A percentile compares a stretch with the other conserved stretches of the same genome.
phyloP scores from a whole-genome alignment of 805 yeast species.

The Candida pseudofarinosa region DNA sequence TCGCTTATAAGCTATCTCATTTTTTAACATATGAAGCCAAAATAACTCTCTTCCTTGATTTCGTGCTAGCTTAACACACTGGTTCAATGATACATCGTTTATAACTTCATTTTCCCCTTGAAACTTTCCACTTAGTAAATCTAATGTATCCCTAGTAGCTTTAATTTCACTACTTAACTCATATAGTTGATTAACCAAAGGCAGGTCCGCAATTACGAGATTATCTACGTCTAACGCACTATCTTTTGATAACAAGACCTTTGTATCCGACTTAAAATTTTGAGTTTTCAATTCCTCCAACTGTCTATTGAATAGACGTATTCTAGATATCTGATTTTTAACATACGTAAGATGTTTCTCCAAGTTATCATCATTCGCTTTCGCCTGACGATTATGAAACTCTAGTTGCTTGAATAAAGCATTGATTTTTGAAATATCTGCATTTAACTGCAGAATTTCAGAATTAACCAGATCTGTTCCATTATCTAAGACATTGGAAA shows the following conservation, averaged over 20 bases:
- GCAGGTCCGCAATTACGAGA: constrained; percentile 37
- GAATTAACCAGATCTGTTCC: constrained; percentile 9
- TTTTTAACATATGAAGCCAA: constrained; percentile 36
- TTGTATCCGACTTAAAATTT: constrained; percentile 17
- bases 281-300: constrained; percentile 19
- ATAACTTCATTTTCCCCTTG: constrained; percentile 29
- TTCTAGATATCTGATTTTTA: constrained; percentile 17
- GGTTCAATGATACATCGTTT: constrained; percentile 28
- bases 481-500: background rate
- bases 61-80: constrained; percentile 32
- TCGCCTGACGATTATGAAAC: constrained; percentile 34
- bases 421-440: constrained; percentile 17
- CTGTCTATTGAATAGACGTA: constrained; percentile 22
- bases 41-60: constrained; percentile 37
- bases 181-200: constrained; percentile 55
- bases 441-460: constrained; percentile 10
- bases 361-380: constrained; percentile 29
- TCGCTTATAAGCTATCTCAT: constrained; percentile 23
- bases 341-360: constrained; percentile 28
- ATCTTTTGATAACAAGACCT: constrained; percentile 12
- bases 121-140: constrained; percentile 52
- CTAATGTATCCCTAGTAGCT: constrained; percentile 66
- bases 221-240: constrained; percentile 25
- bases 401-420: constrained; percentile 29
- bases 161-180: constrained; percentile 60